Conservation (phyloP, 1,139 yeast genomes). For the Lodderomyces margitis region DNA sequence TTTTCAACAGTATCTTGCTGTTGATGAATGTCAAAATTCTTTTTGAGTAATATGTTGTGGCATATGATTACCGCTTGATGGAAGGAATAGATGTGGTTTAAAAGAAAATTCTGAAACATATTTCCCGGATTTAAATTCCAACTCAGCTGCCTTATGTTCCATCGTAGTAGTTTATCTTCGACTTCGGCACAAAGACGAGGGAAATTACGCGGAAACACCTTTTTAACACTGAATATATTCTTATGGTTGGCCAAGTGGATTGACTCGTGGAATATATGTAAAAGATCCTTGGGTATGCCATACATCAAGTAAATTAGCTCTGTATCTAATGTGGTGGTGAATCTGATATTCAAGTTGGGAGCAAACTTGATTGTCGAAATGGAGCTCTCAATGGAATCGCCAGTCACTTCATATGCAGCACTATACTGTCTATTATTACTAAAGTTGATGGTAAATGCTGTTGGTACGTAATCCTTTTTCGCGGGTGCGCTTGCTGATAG, state of each 20-base stretch:
- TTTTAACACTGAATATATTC: conserved; percentile 43
- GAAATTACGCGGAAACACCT: conserved; percentile 52
- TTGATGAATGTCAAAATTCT: conserved; percentile 28
- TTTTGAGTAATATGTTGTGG: conserved; percentile 43
- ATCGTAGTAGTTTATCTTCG: conserved; percentile 47
- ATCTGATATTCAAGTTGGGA: conserved; percentile 5
- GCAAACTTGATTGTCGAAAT: conserved; percentile 1
- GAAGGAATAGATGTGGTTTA: conserved; percentile 37
- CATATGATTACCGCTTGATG: conserved; percentile 46
- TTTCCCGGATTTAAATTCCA: conserved; percentile 36
- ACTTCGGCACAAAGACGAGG: conserved; percentile 55
- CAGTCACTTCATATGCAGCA: conserved; percentile 7
- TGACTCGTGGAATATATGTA: conserved; percentile 44
- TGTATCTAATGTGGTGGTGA: conserved; percentile 13
- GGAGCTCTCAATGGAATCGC: not conserved
- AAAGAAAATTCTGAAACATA: conserved; percentile 36
- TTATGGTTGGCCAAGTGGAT: conserved; percentile 53
- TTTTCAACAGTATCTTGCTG: conserved; percentile 34
- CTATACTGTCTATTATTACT: conserved; percentile 13
- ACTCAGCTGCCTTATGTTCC: conserved; percentile 32
- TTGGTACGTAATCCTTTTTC: conserved; percentile 16
- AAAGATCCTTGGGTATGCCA: conserved; percentile 48
- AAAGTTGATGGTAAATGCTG: conserved; percentile 27
- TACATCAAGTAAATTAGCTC: conserved; percentile 39
- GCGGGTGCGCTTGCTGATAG: conserved; percentile 13